A percentile compares a stretch with the other conserved stretches of the same genome.
phyloP scores from a whole-genome alignment of 805 yeast species.

The Yamadazyma sp. region DNA sequence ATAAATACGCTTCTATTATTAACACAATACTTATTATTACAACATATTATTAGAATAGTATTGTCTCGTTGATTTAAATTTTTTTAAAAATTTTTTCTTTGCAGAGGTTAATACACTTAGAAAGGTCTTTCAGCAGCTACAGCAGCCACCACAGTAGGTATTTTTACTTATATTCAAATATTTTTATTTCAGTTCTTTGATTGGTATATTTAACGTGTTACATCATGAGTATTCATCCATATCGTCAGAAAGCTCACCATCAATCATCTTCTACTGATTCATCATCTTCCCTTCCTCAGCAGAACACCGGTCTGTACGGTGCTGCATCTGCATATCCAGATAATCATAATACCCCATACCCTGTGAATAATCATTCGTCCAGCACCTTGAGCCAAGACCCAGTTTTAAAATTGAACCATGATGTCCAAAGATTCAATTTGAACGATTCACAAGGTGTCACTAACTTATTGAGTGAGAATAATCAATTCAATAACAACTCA shows the following conservation, averaged over 20 bases:
- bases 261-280: not conserved
- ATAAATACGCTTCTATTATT: too few species aligned
- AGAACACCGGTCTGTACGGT: slow-evolving; percentile 5
- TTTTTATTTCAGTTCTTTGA: too few species aligned
- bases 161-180: too few species aligned
- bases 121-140: too few species aligned
- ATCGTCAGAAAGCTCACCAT: slow-evolving; percentile 22
- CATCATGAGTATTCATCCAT: slow-evolving; percentile 24
- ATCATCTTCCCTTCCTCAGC: slow-evolving; percentile 9
- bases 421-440: not conserved
- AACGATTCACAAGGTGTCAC: not conserved
- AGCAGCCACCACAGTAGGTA: too few species aligned
- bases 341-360: slow-evolving; percentile 2
- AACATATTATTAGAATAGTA: too few species aligned
- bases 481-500: slow-evolving; percentile 3
- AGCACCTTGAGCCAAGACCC: not conserved
- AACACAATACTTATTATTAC: too few species aligned
- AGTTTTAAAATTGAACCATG: not conserved
- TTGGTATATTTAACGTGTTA: too few species aligned
- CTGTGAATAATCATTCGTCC: not conserved
- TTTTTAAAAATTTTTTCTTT: too few species aligned
- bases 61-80: too few species aligned
- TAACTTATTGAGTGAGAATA: slow-evolving; percentile 1
- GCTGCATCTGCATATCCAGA: slow-evolving; percentile 1
- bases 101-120: too few species aligned